These are phyloP conservation scores for Jacaranda mimosifolia DNA, from an alignment of 257 asterid species.

Conservation along the genomic window DNA sequence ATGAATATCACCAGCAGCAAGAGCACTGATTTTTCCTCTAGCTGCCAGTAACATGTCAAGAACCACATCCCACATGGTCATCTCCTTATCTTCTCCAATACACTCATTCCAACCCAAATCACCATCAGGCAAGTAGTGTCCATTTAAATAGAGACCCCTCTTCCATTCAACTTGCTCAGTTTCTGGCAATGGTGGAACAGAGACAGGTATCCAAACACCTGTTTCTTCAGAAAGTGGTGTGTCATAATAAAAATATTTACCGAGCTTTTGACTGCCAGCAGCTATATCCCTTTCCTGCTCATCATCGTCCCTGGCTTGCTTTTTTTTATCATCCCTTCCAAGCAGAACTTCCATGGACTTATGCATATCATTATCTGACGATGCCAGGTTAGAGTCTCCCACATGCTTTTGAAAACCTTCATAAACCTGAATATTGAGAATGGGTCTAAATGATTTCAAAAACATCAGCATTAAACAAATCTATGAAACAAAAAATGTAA, in stretches of 20 bases:
- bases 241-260: constrained; percentile 62
- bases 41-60: constrained; percentile 73
- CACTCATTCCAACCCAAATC: constrained; percentile 61
- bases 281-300: constrained; percentile 25
- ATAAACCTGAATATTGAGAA: constrained; percentile 37
- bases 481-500: constrained; percentile 1
- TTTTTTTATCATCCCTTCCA: constrained; percentile 19
- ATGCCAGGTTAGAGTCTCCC: constrained; percentile 23
- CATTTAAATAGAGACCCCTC: constrained; percentile 59
- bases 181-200: constrained; percentile 76
- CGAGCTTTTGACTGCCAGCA: constrained; percentile 39
- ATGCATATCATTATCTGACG: constrained; percentile 16
- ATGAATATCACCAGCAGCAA: constrained; percentile 64
- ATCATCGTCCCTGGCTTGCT: constrained; percentile 23
- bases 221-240: constrained; percentile 72
- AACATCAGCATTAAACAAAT: neutral
- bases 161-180: constrained; percentile 69
- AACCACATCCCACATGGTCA: constrained; percentile 88
- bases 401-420: constrained; percentile 19
- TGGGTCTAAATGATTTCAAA: constrained; percentile 13
- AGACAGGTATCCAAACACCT: constrained; percentile 79
- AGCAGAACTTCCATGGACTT: neutral
- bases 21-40: constrained; percentile 62
- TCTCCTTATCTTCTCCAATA: constrained; percentile 66
- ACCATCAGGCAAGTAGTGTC: constrained; percentile 61